phyloP scores from a whole-genome alignment of 768 basidiomycete genomes.

The Pleurotus giganteus region DNA sequence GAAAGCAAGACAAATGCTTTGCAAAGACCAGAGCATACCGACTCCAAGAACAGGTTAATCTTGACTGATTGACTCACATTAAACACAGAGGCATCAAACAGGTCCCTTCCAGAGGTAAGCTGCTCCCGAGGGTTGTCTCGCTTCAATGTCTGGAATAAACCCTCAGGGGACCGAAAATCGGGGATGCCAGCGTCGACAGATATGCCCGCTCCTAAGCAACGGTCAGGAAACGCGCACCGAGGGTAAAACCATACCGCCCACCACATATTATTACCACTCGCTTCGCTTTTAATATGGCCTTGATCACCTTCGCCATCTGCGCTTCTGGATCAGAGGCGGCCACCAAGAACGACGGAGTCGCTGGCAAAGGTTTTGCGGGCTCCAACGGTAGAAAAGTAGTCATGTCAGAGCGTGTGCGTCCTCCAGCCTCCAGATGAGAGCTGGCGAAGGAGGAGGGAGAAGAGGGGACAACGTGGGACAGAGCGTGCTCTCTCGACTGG shows the following conservation, averaged over 20 bases:
- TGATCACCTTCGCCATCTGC: constrained; percentile 55
- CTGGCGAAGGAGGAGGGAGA: constrained; percentile 17
- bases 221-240: constrained; percentile 5
- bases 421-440: constrained; percentile 8
- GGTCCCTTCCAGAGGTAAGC: constrained; percentile 76
- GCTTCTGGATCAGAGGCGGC: constrained; percentile 40
- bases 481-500: background rate
- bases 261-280: constrained; percentile 87
- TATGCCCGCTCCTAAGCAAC: constrained; percentile 73
- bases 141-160: constrained; percentile 76
- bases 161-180: constrained; percentile 82
- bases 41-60: background rate
- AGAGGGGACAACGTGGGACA: constrained; percentile 3
- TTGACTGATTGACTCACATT: constrained; percentile 48
- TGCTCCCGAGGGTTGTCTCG: constrained; percentile 73
- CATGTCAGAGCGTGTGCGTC: constrained; percentile 35
- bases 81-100: constrained; percentile 91
- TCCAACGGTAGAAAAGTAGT: constrained; percentile 66
- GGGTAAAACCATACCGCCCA: constrained; percentile 34
- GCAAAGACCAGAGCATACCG: background rate
- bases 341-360: constrained; percentile 55
- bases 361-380: constrained; percentile 40
- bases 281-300: constrained; percentile 74
- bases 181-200: constrained; percentile 88
- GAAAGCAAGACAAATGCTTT: background rate